Evolutionary conservation across 2,329 filamentous ascomycete species (phyloP), one percentile per base, ranked within the genome.

Genomic region (Sporothrix pseudoabietina): DNA sequence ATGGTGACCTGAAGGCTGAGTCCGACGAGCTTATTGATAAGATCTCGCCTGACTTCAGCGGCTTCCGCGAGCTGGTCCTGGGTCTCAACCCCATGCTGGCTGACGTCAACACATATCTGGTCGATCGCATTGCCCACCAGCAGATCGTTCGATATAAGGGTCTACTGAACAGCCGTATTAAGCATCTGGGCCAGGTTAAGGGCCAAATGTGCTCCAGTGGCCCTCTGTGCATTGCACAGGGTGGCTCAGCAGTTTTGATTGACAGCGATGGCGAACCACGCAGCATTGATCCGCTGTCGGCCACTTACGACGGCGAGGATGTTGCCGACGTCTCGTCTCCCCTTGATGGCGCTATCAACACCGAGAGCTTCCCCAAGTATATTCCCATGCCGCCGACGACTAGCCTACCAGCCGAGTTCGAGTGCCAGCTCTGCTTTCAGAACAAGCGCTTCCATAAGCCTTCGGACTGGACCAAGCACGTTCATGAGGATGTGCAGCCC

Each of bases 381-480:
- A 94, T 97, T 5, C 94, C 93, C 7, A 87, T 93, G 81, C 94
- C 94, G 6, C 94, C 93, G 1, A 91, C 93, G 2, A 87, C 85
- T 73, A 87, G 88, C 19, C 86, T 98, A 7, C 94, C 94, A 0
- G 93, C 94, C 3, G 90, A 95, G 78, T 95, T 97, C 75, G 94
- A 98, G 83, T 98, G 94, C 77, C 91, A 92, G 52, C 84, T 97
- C 30, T 97, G 94, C 82, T 97, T 93, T 83, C 89, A 91, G 77
- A 87, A 90, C 71, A 97, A 96, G 84, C 93, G 90, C 78, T 94
- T 96, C 77, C 89, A 91, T 77, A 97, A 97, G 81, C 94, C 94
- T 19, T 97, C 94, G 0, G 94, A 98, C 81, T 98, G 94, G 94
- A 97, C 94, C 1, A 97, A 98, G 80, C 94, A 98, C 79, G 93